These are phyloP conservation scores for Clavariopsis aquatica DNA, from an alignment of 495 filamentous ascomycete genomes.

Conservation along the genomic window DNA sequence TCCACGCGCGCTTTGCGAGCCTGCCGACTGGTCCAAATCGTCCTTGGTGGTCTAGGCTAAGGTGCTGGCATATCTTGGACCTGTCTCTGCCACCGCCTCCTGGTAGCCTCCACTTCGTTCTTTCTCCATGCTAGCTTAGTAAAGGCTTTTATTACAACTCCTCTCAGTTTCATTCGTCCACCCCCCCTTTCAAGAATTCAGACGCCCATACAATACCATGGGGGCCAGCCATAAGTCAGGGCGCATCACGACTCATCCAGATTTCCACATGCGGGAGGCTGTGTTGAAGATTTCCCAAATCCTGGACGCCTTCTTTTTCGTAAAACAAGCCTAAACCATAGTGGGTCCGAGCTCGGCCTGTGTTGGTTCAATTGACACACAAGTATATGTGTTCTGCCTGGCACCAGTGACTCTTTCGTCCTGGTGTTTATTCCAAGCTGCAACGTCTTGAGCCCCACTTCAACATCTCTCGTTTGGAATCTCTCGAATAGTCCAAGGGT, in stretches of 20 bases:
- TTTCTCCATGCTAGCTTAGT: conserved; percentile 2
- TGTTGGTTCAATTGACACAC: background rate
- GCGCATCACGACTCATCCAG: background rate
- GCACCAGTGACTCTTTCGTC: background rate
- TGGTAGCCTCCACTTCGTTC: background rate
- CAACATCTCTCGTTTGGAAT: background rate
- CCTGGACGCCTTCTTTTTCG: conserved; percentile 11
- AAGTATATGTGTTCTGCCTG: conserved; percentile 26
- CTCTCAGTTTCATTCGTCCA: conserved; percentile 7
- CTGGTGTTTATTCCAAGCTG: conserved; percentile 4
- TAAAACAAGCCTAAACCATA: background rate
- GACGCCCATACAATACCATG: background rate
- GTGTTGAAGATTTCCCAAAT: conserved; percentile 16
- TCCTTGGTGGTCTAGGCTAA: background rate
- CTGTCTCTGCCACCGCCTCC: conserved; percentile 13
- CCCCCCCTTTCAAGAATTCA: background rate
- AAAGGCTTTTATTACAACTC: background rate
- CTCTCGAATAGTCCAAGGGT: background rate
- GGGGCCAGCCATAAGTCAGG: background rate
- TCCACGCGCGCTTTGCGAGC: conserved; percentile 11
- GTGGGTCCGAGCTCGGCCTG: background rate
- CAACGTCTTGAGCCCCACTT: conserved; percentile 3
- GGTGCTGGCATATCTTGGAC: conserved; percentile 3
- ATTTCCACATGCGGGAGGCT: conserved; percentile 22
- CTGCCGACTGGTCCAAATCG: conserved; percentile 9